phyloP scores from a whole-genome alignment of 164 flowering plant genomes.

The Sedum album region DNA sequence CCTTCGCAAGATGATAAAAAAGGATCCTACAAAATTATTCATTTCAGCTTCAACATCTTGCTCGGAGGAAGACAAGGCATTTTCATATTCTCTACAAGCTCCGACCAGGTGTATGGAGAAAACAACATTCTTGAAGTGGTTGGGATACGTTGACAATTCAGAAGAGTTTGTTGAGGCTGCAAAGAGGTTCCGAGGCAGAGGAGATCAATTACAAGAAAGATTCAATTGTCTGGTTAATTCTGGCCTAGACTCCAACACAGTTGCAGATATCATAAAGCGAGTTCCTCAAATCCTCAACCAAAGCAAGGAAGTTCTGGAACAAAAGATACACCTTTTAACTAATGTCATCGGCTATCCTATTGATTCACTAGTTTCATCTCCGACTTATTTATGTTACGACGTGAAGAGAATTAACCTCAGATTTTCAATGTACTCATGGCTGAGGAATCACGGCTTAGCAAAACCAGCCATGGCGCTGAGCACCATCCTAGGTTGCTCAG shows the following conservation, averaged over 20 bases:
- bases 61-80: slow-evolving; percentile 11
- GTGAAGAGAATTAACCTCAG: slow-evolving; percentile 31
- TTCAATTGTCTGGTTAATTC: slow-evolving; percentile 46
- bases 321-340: slow-evolving; percentile 32
- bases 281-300: slow-evolving; percentile 44
- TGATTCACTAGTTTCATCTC: slow-evolving; percentile 31
- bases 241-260: slow-evolving; percentile 41
- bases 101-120: slow-evolving; percentile 29
- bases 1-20: slow-evolving; percentile 27
- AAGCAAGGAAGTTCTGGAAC: slow-evolving; percentile 34
- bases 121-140: slow-evolving; percentile 29
- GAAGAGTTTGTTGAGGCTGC: slow-evolving; percentile 43
- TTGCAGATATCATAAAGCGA: slow-evolving; percentile 25
- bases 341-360: slow-evolving; percentile 35
- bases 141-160: slow-evolving; percentile 46
- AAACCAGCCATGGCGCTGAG: slow-evolving; percentile 35
- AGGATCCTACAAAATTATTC: slow-evolving; percentile 29
- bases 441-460: slow-evolving; percentile 32
- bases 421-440: slow-evolving; percentile 51
- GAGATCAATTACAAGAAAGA: slow-evolving; percentile 52
- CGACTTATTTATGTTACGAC: slow-evolving; percentile 45
- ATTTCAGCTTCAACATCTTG: slow-evolving; percentile 24
- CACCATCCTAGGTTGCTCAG: slow-evolving; percentile 45
- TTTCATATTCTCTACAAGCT: slow-evolving; percentile 10
- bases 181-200: slow-evolving; percentile 48